Evolutionary conservation across 192 early-diverging fungal genomes (phyloP), one percentile per base, ranked within the genome.

Genomic region (Allomyces javanicus): DNA sequence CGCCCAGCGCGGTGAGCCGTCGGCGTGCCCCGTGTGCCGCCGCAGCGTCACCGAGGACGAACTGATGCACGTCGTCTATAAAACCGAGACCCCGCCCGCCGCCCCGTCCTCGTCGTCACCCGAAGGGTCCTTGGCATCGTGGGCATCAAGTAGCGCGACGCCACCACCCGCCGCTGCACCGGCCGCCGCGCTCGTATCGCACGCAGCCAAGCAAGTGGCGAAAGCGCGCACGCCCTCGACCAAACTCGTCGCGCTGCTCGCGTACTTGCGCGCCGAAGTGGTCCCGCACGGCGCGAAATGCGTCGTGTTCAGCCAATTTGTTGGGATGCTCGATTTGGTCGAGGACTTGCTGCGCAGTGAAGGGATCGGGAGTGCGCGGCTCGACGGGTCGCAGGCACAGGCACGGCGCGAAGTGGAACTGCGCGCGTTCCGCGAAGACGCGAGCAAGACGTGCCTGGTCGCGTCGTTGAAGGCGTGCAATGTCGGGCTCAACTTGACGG

Each of bases 221-320:
- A 40, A 40, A 9, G 33, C 33, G 33, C 33, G 33, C 5, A 40
- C 33, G 0, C 33, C 33, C 4, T 40, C 33, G 33, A 40, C 33
- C 33, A 40, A 40, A 9, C 33, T 40, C 33, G 33, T 40, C 33
- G 33, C 33, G 33, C 33, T 40, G 33, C 33, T 67, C 21, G 24
- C 21, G 22, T 25, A 44, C 21, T 7, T 61, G 44, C 17, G 17
- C 11, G 44, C 45, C 40, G 66, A 69, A 70, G 27, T 55, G 58
- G 26, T 44, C 44, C 9, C 65, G 66, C 3, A 67, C 23, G 24
- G 58, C 2, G 70, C 77, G 24, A 94, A 94, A 71, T 85, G 83
- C 23, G 89, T 98, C 5, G 85, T 98, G 0, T 98, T 96, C 71
- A 95, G 93, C 22, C 95, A 98, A 72, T 98, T 89, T 78, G 95